phyloP scores from a whole-genome alignment of 108 stramenopile species.

The Nitzschia sp. region DNA sequence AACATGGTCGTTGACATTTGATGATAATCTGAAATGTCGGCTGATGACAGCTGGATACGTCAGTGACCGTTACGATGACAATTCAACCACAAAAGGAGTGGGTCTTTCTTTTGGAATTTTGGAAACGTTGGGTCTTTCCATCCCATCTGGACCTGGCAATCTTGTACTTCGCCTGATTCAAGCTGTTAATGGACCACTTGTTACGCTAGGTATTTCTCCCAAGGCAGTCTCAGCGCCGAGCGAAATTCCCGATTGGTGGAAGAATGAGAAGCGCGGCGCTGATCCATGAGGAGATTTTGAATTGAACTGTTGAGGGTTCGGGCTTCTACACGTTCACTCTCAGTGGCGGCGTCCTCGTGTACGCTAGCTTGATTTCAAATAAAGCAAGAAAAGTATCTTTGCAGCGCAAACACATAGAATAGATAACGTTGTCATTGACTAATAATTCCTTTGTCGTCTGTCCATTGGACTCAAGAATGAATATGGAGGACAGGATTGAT shows the following conservation, averaged over 20 bases:
- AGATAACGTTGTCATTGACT: too few relatives aligned
- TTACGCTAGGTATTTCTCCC: not conserved
- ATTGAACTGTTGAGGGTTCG: too few relatives aligned
- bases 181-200: constrained; percentile 21
- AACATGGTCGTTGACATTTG: constrained; percentile 43
- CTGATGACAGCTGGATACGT: constrained; percentile 43
- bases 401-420: too few relatives aligned
- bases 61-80: constrained; percentile 50
- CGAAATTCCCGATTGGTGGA: constrained; percentile 69
- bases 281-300: constrained; percentile 32
- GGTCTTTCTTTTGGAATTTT: constrained; percentile 42
- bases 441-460: too few relatives aligned
- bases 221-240: constrained; percentile 14
- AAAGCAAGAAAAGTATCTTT: too few relatives aligned
- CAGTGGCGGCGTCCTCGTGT: too few relatives aligned
- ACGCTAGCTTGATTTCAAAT: too few relatives aligned
- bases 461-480: too few relatives aligned
- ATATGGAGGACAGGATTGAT: too few relatives aligned
- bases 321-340: too few relatives aligned
- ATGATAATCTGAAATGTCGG: constrained; percentile 36
- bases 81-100: constrained; percentile 42
- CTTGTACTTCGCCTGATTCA: constrained; percentile 42
- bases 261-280: constrained; percentile 47
- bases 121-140: constrained; percentile 27
- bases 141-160: constrained; percentile 21